Evolutionary conservation across 1,284 basidiomycete species (phyloP).

Genomic region (Trametes pubescens): DNA sequence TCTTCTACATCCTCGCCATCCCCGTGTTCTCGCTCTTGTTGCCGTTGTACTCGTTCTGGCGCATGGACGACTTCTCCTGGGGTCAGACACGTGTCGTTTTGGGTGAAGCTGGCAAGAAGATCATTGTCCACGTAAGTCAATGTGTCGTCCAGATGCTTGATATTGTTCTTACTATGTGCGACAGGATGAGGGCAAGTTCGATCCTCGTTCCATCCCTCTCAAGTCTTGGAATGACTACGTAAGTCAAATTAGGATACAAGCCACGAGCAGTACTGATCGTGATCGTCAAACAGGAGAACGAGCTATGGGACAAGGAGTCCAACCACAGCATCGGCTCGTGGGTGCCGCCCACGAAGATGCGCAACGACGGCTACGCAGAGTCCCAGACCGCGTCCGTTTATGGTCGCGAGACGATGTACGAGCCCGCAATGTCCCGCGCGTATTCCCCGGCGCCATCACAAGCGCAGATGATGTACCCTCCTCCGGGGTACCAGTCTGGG

Average conservation of each 20-base stretch:
- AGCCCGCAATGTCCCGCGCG: slow-evolving; percentile 58
- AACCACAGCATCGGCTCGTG: slow-evolving; percentile 91
- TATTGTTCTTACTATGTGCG: neutral
- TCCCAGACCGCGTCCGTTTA: slow-evolving; percentile 80
- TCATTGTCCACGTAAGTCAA: slow-evolving; percentile 86
- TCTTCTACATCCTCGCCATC: slow-evolving; percentile 94
- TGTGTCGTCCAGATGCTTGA: neutral
- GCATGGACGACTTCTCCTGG: slow-evolving; percentile 99
- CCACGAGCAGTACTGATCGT: neutral
- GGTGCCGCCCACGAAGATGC: slow-evolving; percentile 75
- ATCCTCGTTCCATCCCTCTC: slow-evolving; percentile 90
- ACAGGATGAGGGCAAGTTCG: slow-evolving; percentile 97
- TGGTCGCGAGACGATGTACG: slow-evolving; percentile 84
- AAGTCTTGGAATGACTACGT: slow-evolving; percentile 98
- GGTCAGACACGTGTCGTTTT: slow-evolving; percentile 94
- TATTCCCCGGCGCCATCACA: slow-evolving; percentile 79
- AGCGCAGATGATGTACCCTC: slow-evolving; percentile 49
- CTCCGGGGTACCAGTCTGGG: slow-evolving; percentile 80
- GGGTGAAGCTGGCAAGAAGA: slow-evolving; percentile 94
- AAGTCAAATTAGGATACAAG: slow-evolving; percentile 35
- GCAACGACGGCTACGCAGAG: slow-evolving; percentile 76
- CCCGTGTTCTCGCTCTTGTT: slow-evolving; percentile 93
- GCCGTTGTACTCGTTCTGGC: slow-evolving; percentile 98
- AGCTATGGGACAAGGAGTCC: slow-evolving; percentile 96
- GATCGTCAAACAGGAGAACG: slow-evolving; percentile 72